phyloP scores from a whole-genome alignment of 2,329 filamentous ascomycete genomes.

The Paracoccidioides lutzii region DNA sequence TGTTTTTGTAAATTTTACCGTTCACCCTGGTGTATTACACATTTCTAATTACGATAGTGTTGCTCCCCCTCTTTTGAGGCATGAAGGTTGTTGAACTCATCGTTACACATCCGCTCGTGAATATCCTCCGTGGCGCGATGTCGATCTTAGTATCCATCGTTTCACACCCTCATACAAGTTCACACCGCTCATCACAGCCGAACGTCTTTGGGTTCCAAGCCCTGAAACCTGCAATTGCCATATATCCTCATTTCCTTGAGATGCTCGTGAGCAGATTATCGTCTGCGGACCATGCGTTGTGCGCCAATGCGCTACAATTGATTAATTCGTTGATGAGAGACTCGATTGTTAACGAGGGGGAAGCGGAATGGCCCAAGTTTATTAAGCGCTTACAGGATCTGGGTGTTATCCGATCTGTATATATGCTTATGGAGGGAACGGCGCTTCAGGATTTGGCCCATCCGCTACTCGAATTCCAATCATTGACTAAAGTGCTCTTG shows the following conservation, averaged over 20 bases:
- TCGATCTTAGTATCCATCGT: constrained; percentile 90
- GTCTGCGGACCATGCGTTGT: constrained; percentile 87
- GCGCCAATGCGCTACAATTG: constrained; percentile 86
- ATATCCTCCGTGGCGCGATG: constrained; percentile 93
- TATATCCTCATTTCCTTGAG: constrained; percentile 88
- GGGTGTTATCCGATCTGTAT: constrained; percentile 84
- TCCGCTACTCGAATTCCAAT: constrained; percentile 85
- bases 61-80: not conserved
- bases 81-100: constrained; percentile 72
- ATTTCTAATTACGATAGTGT: not conserved
- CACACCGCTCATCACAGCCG: constrained; percentile 37
- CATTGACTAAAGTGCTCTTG: constrained; percentile 73
- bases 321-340: constrained; percentile 94
- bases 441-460: constrained; percentile 81
- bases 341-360: constrained; percentile 62
- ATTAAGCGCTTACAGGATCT: constrained; percentile 88
- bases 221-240: constrained; percentile 78
- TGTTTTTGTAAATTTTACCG: not conserved
- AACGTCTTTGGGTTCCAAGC: constrained; percentile 77
- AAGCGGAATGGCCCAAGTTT: constrained; percentile 87
- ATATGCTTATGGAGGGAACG: constrained; percentile 85
- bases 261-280: constrained; percentile 84
- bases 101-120: constrained; percentile 89
- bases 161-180: constrained; percentile 58
- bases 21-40: too few species aligned